A percentile compares a stretch with the other conserved stretches of the same genome.
These are phyloP conservation scores for Saturnispora gosingensis DNA, from an alignment of 805 yeast species.

Conservation along the genomic window DNA sequence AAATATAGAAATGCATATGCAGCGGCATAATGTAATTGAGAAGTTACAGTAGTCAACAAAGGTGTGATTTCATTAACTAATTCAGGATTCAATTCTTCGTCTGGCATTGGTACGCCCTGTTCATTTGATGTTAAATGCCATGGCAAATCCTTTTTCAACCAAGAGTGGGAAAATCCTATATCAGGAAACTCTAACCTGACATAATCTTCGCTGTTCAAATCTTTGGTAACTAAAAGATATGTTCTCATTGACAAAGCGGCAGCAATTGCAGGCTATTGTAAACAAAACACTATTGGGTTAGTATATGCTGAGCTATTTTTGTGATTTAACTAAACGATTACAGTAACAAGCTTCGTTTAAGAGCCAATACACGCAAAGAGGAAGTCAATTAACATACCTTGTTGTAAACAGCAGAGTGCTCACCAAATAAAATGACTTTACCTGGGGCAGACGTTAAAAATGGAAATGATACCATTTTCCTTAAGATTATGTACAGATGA, in stretches of 20 bases:
- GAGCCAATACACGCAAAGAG: neutral
- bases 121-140: conserved; percentile 34
- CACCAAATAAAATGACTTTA: conserved; percentile 91
- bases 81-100: conserved; percentile 52
- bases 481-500: neutral
- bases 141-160: conserved; percentile 57
- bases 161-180: conserved; percentile 52
- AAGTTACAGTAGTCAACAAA: conserved; percentile 36
- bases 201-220: conserved; percentile 25
- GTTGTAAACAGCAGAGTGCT: conserved; percentile 90
- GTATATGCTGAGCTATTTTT: neutral
- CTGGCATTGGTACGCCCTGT: conserved; percentile 26
- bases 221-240: conserved; percentile 55
- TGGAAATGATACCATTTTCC: conserved; percentile 29
- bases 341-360: neutral
- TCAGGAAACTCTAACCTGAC: conserved; percentile 77
- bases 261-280: conserved; percentile 75
- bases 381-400: conserved; percentile 32
- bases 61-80: conserved; percentile 41
- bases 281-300: neutral
- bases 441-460: conserved; percentile 92
- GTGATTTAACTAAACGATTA: neutral
- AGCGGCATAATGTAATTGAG: conserved; percentile 62
- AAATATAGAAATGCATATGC: conserved; percentile 80
- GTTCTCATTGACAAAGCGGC: conserved; percentile 87